These are phyloP conservation scores for Vanilla planifolia DNA, from an alignment of 106 monocot species.

Conservation along the genomic window DNA sequence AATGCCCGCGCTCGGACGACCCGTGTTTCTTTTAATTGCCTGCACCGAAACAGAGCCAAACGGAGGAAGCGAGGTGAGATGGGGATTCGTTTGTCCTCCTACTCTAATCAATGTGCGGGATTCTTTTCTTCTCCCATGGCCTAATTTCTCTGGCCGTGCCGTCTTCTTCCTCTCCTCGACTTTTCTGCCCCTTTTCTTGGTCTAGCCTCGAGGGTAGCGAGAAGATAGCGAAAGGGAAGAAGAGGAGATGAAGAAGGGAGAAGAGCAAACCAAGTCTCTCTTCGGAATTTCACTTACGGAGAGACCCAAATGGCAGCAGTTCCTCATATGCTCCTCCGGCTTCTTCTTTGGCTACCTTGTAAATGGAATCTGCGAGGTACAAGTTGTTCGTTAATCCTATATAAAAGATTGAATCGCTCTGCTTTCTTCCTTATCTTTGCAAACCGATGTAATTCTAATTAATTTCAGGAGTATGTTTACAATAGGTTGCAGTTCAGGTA, in stretches of 20 bases:
- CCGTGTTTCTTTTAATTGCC: too few species aligned
- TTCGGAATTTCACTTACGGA: slow-evolving; percentile 56
- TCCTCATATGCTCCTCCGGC: slow-evolving; percentile 70
- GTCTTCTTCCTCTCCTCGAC: too few species aligned
- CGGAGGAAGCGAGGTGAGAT: too few species aligned
- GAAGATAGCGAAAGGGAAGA: not conserved
- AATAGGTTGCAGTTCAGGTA: not conserved
- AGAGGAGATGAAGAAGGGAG: slow-evolving; percentile 32
- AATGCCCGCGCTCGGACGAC: too few species aligned
- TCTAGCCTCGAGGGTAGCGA: too few species aligned
- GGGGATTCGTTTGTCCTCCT: too few species aligned
- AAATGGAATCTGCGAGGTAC: slow-evolving; percentile 79
- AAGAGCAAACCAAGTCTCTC: slow-evolving; percentile 59
- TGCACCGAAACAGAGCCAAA: too few species aligned
- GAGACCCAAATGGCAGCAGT: slow-evolving; percentile 72
- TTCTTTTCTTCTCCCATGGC: too few species aligned
- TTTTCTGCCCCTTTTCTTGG: not conserved
- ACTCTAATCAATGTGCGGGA: too few species aligned
- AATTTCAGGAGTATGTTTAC: not conserved
- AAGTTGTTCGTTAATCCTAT: too few species aligned
- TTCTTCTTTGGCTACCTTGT: slow-evolving; percentile 93
- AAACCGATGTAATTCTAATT: too few species aligned
- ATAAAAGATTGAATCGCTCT: not conserved
- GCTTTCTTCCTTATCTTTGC: not conserved
- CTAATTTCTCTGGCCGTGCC: too few species aligned